Conservation (phyloP, 164 flowering plant species). For the Tetracentron sinense region DNA sequence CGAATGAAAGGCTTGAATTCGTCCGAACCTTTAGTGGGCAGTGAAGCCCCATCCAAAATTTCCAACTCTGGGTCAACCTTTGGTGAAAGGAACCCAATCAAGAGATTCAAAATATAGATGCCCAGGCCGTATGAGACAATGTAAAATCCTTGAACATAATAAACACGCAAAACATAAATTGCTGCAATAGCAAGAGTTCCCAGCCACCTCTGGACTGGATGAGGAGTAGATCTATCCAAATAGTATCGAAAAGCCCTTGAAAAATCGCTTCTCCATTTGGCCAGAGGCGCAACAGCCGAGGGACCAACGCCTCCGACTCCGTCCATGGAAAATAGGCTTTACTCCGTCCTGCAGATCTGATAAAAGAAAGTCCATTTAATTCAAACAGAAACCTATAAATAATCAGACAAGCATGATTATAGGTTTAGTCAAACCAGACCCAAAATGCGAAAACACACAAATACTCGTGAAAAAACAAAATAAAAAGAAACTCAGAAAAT, state of each 20-base stretch:
- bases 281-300: constrained; percentile 44
- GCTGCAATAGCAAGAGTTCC: constrained; percentile 31
- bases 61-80: constrained; percentile 52
- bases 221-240: constrained; percentile 46
- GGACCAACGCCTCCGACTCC: constrained; percentile 49
- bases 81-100: constrained; percentile 53
- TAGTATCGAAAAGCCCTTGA: constrained; percentile 52
- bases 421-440: too few relatives aligned
- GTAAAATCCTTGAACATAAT: constrained; percentile 46
- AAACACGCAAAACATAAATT: constrained; percentile 34
- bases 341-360: not conserved
- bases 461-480: not conserved
- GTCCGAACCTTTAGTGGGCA: constrained; percentile 55
- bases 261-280: constrained; percentile 46
- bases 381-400: not conserved
- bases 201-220: constrained; percentile 39
- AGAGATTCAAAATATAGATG: constrained; percentile 44
- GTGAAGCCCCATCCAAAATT: constrained; percentile 33
- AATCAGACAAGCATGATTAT: not conserved
- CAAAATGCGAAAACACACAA: not conserved
- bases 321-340: constrained; percentile 38
- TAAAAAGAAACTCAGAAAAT: not conserved
- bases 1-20: constrained; percentile 61
- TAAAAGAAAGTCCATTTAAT: not conserved
- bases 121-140: constrained; percentile 46